Conservation (phyloP, 495 filamentous ascomycete species). For the Durotheca rogersii region DNA sequence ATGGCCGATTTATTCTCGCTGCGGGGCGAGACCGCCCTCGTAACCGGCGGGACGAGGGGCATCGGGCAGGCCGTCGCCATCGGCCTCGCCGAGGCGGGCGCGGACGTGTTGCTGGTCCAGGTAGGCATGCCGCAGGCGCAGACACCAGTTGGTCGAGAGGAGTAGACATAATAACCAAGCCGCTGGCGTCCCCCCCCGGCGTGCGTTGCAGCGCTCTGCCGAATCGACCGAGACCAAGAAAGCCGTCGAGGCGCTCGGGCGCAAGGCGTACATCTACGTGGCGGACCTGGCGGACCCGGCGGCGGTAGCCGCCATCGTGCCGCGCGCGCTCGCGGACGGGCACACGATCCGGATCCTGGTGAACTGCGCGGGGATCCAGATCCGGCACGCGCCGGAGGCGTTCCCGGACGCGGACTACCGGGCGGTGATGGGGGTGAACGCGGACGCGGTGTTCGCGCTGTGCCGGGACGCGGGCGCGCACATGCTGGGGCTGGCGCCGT, state of each 20-base stretch:
- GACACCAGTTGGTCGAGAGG: no score
- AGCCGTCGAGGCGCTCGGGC: slow-evolving; percentile 62
- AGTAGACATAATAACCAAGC: not conserved
- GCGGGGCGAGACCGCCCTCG: slow-evolving; percentile 70
- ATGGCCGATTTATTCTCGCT: slow-evolving; percentile 52
- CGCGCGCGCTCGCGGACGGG: slow-evolving; percentile 59
- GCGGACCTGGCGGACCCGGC: slow-evolving; percentile 67
- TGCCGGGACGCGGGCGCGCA: slow-evolving; percentile 84
- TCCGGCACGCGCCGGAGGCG: slow-evolving; percentile 69
- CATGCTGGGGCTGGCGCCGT: slow-evolving; percentile 63
- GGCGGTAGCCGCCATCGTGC: slow-evolving; percentile 62
- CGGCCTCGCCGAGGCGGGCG: slow-evolving; percentile 79
- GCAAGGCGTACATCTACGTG: slow-evolving; percentile 66
- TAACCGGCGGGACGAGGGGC: slow-evolving; percentile 85
- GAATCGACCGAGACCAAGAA: slow-evolving; percentile 65
- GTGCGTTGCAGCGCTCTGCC: slow-evolving; percentile 44
- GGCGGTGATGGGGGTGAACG: slow-evolving; percentile 82
- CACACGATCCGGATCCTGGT: slow-evolving; percentile 70
- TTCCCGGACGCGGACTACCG: slow-evolving; percentile 86
- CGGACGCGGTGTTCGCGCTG: slow-evolving; percentile 77
- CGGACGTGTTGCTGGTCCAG: slow-evolving; percentile 75
- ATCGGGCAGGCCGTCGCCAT: slow-evolving; percentile 85
- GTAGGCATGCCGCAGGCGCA: no score
- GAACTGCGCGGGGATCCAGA: slow-evolving; percentile 85
- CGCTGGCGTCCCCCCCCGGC: not conserved